phyloP scores from a whole-genome alignment of 768 basidiomycete species.

The Tricholoma bakamatsutake region DNA sequence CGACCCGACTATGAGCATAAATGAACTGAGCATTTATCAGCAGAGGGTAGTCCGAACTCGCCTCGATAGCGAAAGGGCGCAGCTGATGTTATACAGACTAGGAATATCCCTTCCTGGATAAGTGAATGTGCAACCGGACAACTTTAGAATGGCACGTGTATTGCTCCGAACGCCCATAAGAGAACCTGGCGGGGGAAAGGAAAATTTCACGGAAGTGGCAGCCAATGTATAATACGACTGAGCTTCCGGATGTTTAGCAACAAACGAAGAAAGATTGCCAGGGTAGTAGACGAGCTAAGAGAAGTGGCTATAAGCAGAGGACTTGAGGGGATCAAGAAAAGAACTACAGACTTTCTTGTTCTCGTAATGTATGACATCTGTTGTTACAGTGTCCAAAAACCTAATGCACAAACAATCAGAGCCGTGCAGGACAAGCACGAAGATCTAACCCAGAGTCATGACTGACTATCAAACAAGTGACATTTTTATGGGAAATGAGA shows the following conservation, averaged over 20 bases:
- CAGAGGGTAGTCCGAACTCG: slow-evolving; percentile 26
- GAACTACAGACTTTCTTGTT: slow-evolving; percentile 59
- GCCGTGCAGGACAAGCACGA: slow-evolving; percentile 1
- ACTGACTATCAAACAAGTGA: slow-evolving; percentile 91
- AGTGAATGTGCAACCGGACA: slow-evolving; percentile 87
- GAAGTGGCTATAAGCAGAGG: not conserved
- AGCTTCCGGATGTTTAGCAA: slow-evolving; percentile 85
- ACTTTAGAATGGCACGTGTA: slow-evolving; percentile 92
- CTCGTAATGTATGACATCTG: slow-evolving; percentile 98
- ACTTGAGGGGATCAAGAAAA: slow-evolving; percentile 3
- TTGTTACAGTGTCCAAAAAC: slow-evolving; percentile 92
- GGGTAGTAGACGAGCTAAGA: slow-evolving; percentile 84
- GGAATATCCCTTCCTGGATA: slow-evolving; percentile 82
- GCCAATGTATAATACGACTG: slow-evolving; percentile 96
- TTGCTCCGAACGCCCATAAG: slow-evolving; percentile 96
- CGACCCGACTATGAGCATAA: slow-evolving; percentile 63
- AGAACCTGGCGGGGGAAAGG: slow-evolving; percentile 93
- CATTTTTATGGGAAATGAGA: slow-evolving; percentile 70
- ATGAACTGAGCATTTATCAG: slow-evolving; percentile 8
- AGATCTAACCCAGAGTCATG: slow-evolving; percentile 88
- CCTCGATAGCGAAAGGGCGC: slow-evolving; percentile 91
- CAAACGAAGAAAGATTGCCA: slow-evolving; percentile 88
- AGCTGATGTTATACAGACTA: slow-evolving; percentile 82
- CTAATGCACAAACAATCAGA: slow-evolving; percentile 29
- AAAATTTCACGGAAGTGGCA: slow-evolving; percentile 89